phyloP scores from a whole-genome alignment of 2,329 filamentous ascomycete species.

The Cryphonectria carpinicola region DNA sequence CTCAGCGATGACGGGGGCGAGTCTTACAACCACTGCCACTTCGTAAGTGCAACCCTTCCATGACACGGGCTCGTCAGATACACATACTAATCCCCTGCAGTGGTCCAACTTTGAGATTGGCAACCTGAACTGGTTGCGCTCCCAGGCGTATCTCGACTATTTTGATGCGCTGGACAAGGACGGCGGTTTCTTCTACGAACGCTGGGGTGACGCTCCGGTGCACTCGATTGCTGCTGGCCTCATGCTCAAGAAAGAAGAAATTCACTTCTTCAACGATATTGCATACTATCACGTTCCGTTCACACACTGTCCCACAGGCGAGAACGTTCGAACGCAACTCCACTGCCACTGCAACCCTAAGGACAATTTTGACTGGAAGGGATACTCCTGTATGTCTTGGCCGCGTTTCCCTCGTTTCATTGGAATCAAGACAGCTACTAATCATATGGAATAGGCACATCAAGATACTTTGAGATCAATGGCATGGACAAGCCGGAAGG shows the following conservation, averaged over 20 bases:
- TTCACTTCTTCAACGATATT: conserved; percentile 99
- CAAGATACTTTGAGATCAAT: conserved; percentile 84
- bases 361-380: conserved; percentile 99
- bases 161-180: conserved; percentile 87
- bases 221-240: conserved; percentile 94
- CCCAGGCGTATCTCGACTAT: conserved; percentile 85
- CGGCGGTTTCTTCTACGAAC: conserved; percentile 98
- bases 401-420: conserved; percentile 27
- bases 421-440: neutral
- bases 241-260: conserved; percentile 86
- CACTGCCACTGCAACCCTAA: conserved; percentile 94
- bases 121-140: conserved; percentile 90
- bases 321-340: conserved; percentile 80
- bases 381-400: conserved; percentile 86
- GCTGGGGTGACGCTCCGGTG: conserved; percentile 96
- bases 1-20: conserved; percentile 89
- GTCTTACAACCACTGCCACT: conserved; percentile 96
- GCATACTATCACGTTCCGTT: conserved; percentile 98
- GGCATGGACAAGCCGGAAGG: conserved; percentile 81
- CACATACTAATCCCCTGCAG: conserved; percentile 45
- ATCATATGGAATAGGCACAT: conserved; percentile 64
- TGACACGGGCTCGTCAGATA: too few relatives aligned
- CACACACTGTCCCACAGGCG: conserved; percentile 93
- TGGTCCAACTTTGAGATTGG: conserved; percentile 99
- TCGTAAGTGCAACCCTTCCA: conserved; percentile 61